Base-by-base conservation (phyloP, 1,284 basidiomycete species). In the Peniophora sp. region DNA sequence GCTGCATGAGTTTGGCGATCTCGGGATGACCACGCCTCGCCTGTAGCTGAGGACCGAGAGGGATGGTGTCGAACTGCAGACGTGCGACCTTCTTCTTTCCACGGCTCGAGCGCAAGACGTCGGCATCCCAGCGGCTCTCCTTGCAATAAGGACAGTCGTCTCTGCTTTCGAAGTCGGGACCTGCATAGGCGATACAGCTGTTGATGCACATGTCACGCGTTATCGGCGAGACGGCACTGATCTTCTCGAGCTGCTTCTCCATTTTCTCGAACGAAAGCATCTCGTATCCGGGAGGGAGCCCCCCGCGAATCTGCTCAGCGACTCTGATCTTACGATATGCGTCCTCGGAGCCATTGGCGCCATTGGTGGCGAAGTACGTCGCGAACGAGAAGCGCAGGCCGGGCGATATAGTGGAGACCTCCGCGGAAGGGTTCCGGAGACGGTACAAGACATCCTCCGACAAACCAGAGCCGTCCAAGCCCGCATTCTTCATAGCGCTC, bases 181-280 rank as follows among this genome's bases (percentile, higher is more conserved):
- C 67, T 23, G 64, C 67, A 49, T 55, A 71, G 3, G 63, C 66
- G 35, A 60, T 37, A 51, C 68, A 71, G 6, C 57, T 58, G 6
- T 66, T 60, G 12, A 56, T 49, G 46, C 68, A 68, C 65, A 68
- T 69, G 50, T 69, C 63, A 45, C 57, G n/a, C 1, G 36, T 12
- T 9, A 66, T 41, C 3, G 62, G 22, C 1, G 52, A 41, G 23
- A 68, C 51, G 6, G 65, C 67, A 47, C 49, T 66, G 34, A 66
- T 23, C 8, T 63, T 47, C 8, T 52, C 43, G 10, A 68, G 35
- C 3, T 48, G 27, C 15, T 54, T 47, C 48, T 65, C 62, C 34
- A 63, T 36, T n/a, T 36, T 36, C 34, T 36, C n/a, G 34, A 10
- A 10, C 10, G 10, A 10, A 36, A 10, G 10, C 34, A 36, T 36